Percentiles rank a stretch among this genome's conserved stretches.
Evolutionary conservation across 106 monocot genomes (phyloP).

Genomic region (Apostasia shenzhenica): DNA sequence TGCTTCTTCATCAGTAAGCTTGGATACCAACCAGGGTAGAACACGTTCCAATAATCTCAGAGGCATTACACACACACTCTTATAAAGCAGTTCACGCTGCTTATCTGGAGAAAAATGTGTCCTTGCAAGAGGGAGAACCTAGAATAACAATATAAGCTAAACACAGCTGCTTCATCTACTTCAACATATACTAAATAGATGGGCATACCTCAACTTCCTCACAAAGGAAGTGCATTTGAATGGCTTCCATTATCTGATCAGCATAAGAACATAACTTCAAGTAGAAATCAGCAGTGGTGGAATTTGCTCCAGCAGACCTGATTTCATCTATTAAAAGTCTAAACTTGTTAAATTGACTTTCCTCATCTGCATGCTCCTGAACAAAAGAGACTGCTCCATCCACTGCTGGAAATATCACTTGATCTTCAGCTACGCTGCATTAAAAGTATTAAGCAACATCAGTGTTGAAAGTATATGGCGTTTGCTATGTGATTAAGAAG

Average conservation of each 20-base stretch:
- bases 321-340: conserved; percentile 90
- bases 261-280: conserved; percentile 77
- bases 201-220: conserved; percentile 74
- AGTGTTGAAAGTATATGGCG: no score
- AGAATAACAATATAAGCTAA: conserved; percentile 18
- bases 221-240: conserved; percentile 74
- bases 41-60: conserved; percentile 90
- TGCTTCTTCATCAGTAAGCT: conserved; percentile 66
- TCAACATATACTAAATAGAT: background rate
- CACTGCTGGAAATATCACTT: conserved; percentile 98
- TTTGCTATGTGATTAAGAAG: no score
- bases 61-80: conserved; percentile 88
- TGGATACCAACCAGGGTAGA: conserved; percentile 85
- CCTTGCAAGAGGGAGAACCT: conserved; percentile 95
- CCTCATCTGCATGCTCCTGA: conserved; percentile 90
- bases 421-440: conserved; percentile 94
- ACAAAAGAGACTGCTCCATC: conserved; percentile 72
- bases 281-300: conserved; percentile 85
- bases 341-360: conserved; percentile 81
- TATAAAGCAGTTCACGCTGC: conserved; percentile 76
- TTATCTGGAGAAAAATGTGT: conserved; percentile 70
- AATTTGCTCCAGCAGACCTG: conserved; percentile 59
- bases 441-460: no score
- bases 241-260: conserved; percentile 93
- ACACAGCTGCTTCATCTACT: background rate